phyloP scores from a whole-genome alignment of 768 basidiomycete species.

The Naganishia randhawae region DNA sequence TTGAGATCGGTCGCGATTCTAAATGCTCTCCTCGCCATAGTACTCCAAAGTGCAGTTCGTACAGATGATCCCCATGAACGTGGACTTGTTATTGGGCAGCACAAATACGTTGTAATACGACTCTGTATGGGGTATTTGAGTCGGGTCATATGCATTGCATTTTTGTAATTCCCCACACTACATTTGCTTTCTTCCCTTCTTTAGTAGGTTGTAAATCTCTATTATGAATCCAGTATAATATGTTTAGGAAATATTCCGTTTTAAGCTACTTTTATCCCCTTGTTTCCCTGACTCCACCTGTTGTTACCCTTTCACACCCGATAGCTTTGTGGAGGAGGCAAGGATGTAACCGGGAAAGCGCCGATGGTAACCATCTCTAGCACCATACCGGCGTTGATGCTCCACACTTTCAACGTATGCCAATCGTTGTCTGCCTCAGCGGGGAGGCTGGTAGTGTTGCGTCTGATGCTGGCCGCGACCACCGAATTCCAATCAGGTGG shows the following conservation, averaged over 20 bases:
- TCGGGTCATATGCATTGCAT: not conserved
- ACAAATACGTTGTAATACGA: not conserved
- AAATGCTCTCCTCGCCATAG: slow-evolving; percentile 5
- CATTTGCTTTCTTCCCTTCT: not conserved
- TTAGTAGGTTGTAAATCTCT: not conserved
- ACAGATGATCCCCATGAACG: slow-evolving; percentile 36
- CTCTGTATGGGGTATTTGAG: not conserved
- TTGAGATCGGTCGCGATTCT: not conserved
- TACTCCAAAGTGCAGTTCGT: slow-evolving; percentile 39
- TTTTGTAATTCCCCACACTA: not conserved
- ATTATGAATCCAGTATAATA: not conserved
- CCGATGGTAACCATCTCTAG: slow-evolving; percentile 32
- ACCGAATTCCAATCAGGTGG: slow-evolving; percentile 44
- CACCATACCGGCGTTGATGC: slow-evolving; percentile 41
- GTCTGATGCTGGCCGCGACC: slow-evolving; percentile 37
- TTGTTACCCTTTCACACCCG: too few species aligned
- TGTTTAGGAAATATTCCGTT: not conserved
- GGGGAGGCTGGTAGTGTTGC: slow-evolving; percentile 32
- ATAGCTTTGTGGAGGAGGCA: slow-evolving; percentile 25
- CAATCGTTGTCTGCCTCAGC: slow-evolving; percentile 22
- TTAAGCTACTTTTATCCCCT: too few species aligned
- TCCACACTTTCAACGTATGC: slow-evolving; percentile 40
- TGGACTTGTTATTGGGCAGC: slow-evolving; percentile 9
- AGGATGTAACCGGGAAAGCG: slow-evolving; percentile 17
- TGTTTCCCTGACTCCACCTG: not conserved